Percentiles rank a stretch among this genome's conserved stretches.
Conservation (phyloP, 768 basidiomycete genomes). For the Rhodotorula kratochvilovae region DNA sequence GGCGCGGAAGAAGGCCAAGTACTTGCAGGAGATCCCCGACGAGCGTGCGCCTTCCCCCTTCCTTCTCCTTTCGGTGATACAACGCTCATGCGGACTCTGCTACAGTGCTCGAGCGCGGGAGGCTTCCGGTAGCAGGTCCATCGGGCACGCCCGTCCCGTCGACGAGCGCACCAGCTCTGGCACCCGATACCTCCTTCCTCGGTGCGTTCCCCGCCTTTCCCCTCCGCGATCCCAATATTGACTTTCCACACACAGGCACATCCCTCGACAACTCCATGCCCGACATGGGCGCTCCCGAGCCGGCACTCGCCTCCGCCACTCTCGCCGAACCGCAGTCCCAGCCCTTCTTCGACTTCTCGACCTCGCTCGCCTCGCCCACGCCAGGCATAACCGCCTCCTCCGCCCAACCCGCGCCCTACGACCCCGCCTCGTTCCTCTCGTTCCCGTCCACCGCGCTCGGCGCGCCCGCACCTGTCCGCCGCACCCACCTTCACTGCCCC, state of each 20-base stretch:
- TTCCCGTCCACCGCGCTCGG: neutral
- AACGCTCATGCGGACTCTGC: neutral
- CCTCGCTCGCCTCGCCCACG: neutral
- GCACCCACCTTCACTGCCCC: slow-evolving; percentile 46
- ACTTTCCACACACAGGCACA: neutral
- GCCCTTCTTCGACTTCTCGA: slow-evolving; percentile 17
- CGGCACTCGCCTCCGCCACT: neutral
- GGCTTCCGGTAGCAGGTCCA: neutral
- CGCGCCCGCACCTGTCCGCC: neutral
- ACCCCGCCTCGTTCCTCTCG: slow-evolving; percentile 8
- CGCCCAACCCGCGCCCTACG: neutral
- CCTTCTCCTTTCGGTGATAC: too few species aligned
- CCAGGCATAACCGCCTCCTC: neutral
- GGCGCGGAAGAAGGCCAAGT: slow-evolving; percentile 95
- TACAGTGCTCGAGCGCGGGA: slow-evolving; percentile 16
- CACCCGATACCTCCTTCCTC: slow-evolving; percentile 2
- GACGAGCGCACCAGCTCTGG: neutral
- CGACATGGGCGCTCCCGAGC: too few species aligned
- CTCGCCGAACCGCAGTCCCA: neutral
- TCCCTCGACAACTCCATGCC: neutral
- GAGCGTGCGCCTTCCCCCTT: slow-evolving; percentile 57
- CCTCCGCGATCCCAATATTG: neutral
- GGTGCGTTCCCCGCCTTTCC: neutral
- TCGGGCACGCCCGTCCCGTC: neutral
- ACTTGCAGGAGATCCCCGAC: slow-evolving; percentile 88